A percentile compares a stretch with the other conserved stretches of the same genome.
Conservation (phyloP, 768 basidiomycete genomes). For the Artomyces pyxidatus region DNA sequence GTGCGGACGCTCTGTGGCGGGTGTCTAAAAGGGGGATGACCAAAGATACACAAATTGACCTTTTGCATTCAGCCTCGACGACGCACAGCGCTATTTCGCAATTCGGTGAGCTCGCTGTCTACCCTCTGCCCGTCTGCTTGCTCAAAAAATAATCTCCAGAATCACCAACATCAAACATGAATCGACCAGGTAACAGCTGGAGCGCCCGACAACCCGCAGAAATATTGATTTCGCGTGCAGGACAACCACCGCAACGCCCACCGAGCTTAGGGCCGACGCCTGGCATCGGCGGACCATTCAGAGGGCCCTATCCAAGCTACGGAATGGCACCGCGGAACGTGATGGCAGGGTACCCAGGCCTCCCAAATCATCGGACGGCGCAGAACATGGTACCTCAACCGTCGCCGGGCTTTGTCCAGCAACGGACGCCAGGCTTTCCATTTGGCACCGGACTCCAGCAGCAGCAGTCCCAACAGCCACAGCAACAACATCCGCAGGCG, state of each 20-base stretch:
- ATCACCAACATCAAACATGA: conserved; percentile 18
- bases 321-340: conserved; percentile 55
- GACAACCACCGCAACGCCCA: conserved; percentile 77
- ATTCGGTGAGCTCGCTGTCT: background rate
- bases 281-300: conserved; percentile 54
- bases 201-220: background rate
- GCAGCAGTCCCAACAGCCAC: conserved; percentile 30
- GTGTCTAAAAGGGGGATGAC: conserved; percentile 10
- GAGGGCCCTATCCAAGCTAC: conserved; percentile 44
- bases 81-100: background rate
- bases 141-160: background rate
- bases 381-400: conserved; percentile 51
- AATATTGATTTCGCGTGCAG: conserved; percentile 28
- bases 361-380: conserved; percentile 55
- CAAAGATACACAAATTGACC: conserved; percentile 5
- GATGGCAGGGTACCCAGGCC: conserved; percentile 45
- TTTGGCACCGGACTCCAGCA: conserved; percentile 55
- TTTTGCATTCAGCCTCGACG: background rate
- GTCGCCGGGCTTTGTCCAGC: conserved; percentile 56
- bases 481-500: conserved; percentile 27
- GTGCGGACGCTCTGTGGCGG: too few species aligned
- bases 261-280: conserved; percentile 65
- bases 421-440: conserved; percentile 59
- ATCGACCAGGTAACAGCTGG: conserved; percentile 26
- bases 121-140: background rate